Conservation (phyloP, 169 alveolate genomes). For the Plasmodium blacklocki region DNA sequence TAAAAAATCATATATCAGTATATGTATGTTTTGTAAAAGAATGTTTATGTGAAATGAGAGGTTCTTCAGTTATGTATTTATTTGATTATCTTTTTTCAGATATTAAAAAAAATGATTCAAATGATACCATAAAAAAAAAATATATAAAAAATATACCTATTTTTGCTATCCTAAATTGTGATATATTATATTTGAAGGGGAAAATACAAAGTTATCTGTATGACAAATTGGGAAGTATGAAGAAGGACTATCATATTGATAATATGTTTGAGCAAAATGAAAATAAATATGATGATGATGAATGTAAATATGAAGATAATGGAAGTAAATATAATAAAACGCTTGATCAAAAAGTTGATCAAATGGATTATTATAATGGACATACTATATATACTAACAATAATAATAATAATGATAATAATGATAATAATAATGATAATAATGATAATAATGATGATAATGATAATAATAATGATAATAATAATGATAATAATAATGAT, state of each 20-base stretch:
- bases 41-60: conserved; percentile 31
- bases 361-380: no score
- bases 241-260: background rate
- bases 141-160: conserved; percentile 36
- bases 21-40: conserved; percentile 55
- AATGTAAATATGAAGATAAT: background rate
- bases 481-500: no score
- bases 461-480: background rate
- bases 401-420: background rate
- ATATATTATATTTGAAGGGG: conserved; percentile 26
- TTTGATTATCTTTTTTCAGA: conserved; percentile 70
- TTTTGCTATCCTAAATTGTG: conserved; percentile 38
- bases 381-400: background rate
- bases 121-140: conserved; percentile 10
- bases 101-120: conserved; percentile 38
- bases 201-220: conserved; percentile 12
- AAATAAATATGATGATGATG: conserved; percentile 20
- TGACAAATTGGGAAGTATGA: background rate
- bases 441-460: background rate
- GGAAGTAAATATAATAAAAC: background rate
- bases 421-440: background rate
- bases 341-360: no score
- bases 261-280: background rate
- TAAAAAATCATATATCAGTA: conserved; percentile 16
- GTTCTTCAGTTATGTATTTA: conserved; percentile 56